Percentiles rank a stretch among this genome's conserved stretches.
phyloP scores from a whole-genome alignment of 768 basidiomycete genomes.

The Tulasnella sp. region DNA sequence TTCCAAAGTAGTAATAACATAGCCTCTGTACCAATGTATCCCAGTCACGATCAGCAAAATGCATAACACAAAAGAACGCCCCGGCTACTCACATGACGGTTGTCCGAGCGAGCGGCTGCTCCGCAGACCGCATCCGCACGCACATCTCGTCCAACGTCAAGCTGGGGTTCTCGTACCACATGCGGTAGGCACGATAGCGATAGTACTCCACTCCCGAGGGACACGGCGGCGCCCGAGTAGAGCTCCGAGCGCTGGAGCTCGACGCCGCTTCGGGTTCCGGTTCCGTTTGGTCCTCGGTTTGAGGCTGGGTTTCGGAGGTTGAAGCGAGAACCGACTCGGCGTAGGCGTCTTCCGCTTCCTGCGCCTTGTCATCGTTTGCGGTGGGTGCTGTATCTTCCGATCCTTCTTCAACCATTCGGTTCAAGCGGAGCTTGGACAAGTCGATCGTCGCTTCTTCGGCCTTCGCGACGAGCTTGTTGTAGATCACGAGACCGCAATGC shows the following conservation, averaged over 20 bases:
- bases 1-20: neutral
- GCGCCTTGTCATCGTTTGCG: neutral
- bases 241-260: neutral
- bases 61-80: too few relatives aligned
- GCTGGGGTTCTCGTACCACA: neutral
- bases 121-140: neutral
- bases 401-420: neutral
- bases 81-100: neutral
- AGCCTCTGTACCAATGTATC: neutral
- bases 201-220: neutral
- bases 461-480: constrained; percentile 28
- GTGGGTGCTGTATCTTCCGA: neutral
- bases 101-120: neutral
- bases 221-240: neutral
- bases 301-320: neutral
- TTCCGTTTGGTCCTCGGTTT: too few relatives aligned
- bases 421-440: neutral
- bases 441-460: constrained; percentile 20
- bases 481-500: constrained; percentile 37
- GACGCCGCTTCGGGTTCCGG: neutral
- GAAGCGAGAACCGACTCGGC: neutral
- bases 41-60: too few relatives aligned
- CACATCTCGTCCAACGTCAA: neutral
- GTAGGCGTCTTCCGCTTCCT: neutral
- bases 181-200: neutral